A percentile compares a stretch with the other conserved stretches of the same genome.
These are phyloP conservation scores for Abortiporus biennis DNA, from an alignment of 1,284 basidiomycete species.

Conservation along the genomic window DNA sequence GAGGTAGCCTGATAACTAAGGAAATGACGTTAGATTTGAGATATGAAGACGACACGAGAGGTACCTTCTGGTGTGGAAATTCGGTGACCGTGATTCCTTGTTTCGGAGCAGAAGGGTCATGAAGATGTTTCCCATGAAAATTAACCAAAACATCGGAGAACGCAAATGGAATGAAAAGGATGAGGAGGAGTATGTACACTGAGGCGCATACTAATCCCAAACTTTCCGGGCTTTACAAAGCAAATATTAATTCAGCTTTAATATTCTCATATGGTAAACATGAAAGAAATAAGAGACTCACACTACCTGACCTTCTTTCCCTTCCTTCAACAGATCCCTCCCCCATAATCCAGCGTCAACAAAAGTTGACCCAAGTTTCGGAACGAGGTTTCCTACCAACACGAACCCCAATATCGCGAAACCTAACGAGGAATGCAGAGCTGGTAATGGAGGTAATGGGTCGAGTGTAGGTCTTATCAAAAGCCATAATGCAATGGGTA, in stretches of 20 bases:
- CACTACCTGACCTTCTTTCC: constrained; percentile 33
- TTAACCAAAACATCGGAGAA: constrained; percentile 69
- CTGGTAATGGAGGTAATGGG: constrained; percentile 61
- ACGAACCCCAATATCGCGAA: constrained; percentile 79
- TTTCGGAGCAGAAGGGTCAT: constrained; percentile 28
- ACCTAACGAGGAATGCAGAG: constrained; percentile 69
- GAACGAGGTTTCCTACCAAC: constrained; percentile 67
- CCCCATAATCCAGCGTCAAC: constrained; percentile 75
- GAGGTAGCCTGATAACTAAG: constrained; percentile 80
- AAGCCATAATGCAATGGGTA: constrained; percentile 68
- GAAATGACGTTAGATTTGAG: constrained; percentile 6
- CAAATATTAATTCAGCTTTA: constrained; percentile 5
- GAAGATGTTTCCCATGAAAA: constrained; percentile 27
- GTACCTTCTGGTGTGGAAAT: constrained; percentile 85
- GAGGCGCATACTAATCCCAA: constrained; percentile 88
- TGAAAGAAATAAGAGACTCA: background rate
- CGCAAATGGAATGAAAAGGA: constrained; percentile 86
- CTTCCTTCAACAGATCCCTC: constrained; percentile 82
- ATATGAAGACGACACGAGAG: background rate
- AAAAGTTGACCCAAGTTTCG: constrained; percentile 69
- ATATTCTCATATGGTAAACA: background rate
- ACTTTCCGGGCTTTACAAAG: constrained; percentile 88
- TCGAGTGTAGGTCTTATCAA: constrained; percentile 62
- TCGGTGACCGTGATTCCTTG: constrained; percentile 63
- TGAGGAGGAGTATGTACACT: constrained; percentile 82